These are phyloP conservation scores for Fraxinus nigra DNA, from an alignment of 305 asterid species.

Conservation along the genomic window DNA sequence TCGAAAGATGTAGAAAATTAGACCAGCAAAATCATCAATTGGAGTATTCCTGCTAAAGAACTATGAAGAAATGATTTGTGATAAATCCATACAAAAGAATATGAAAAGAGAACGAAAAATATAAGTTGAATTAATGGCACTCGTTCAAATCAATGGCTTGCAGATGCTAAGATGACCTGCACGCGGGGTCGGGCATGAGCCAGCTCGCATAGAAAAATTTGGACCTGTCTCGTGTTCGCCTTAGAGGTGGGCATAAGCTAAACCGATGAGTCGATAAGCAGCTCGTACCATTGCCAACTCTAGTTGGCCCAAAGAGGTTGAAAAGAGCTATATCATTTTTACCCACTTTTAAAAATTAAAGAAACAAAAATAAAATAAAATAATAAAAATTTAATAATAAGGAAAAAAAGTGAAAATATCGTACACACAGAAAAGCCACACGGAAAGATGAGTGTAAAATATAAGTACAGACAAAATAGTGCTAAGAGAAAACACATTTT, in stretches of 20 bases:
- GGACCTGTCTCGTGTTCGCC: not conserved
- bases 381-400: not conserved
- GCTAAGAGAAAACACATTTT: not conserved
- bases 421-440: not conserved
- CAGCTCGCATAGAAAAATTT: not conserved
- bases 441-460: not conserved
- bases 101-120: not conserved
- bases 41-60: not conserved
- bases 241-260: not conserved
- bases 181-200: not conserved
- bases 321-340: not conserved
- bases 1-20: not conserved
- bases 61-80: not conserved
- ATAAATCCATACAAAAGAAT: not conserved
- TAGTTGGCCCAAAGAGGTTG: not conserved
- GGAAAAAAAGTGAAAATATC: not conserved
- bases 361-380: not conserved
- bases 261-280: not conserved
- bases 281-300: not conserved
- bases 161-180: not conserved
- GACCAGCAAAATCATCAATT: not conserved
- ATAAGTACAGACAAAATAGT: not conserved
- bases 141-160: not conserved
- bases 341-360: not conserved
- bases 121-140: not conserved